phyloP scores from a whole-genome alignment of 495 filamentous ascomycete genomes.

The Penicillium manginii region DNA sequence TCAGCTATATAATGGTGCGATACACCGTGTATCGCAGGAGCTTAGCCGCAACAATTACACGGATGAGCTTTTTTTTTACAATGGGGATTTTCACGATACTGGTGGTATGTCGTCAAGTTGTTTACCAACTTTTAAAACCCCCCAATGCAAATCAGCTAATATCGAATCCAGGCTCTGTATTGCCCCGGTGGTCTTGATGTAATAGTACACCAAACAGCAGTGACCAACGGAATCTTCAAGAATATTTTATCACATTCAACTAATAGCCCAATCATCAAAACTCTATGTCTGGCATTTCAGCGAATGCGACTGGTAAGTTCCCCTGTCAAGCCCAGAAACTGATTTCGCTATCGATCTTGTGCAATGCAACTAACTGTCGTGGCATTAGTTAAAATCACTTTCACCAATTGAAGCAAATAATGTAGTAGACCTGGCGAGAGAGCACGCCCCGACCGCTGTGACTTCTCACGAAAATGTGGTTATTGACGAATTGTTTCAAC shows the following conservation, averaged over 20 bases:
- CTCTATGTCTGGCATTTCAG: slow-evolving; percentile 7
- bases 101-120: slow-evolving; percentile 9
- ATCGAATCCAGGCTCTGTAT: slow-evolving; percentile 3
- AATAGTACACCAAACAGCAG: slow-evolving; percentile 7
- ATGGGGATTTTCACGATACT: slow-evolving; percentile 12
- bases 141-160: not conserved
- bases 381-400: slow-evolving; percentile 8
- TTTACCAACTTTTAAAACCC: not conserved
- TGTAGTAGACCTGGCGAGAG: not conserved
- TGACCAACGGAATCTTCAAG: slow-evolving; percentile 8
- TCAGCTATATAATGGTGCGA: slow-evolving; percentile 16
- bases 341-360: not conserved
- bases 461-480: not conserved
- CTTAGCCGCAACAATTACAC: slow-evolving; percentile 12
- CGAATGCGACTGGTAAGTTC: slow-evolving; percentile 9
- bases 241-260: not conserved
- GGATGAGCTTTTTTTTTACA: slow-evolving; percentile 17
- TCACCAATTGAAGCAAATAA: slow-evolving; percentile 6
- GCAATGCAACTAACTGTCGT: not conserved
- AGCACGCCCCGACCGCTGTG: not conserved
- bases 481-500: slow-evolving; percentile 4
- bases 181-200: slow-evolving; percentile 8
- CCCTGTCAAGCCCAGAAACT: not conserved
- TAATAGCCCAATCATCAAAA: not conserved
- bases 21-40: slow-evolving; percentile 8